Evolutionary conservation across 345 rosid genomes (phyloP).

Genomic region (Populus deltoides): DNA sequence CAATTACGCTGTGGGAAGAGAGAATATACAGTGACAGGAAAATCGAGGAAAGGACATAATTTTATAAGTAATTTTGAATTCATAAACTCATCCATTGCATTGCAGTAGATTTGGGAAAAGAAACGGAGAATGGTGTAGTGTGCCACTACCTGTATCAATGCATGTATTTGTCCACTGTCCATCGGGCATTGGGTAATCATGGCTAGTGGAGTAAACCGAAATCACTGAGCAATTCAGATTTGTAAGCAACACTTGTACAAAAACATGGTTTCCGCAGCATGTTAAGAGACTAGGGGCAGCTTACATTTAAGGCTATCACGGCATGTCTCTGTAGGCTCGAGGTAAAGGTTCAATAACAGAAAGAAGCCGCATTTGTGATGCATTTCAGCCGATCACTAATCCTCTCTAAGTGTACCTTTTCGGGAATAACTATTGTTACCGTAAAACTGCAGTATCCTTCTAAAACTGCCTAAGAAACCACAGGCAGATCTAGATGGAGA

Average conservation of each 20-base stretch:
- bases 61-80: too few species aligned
- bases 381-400: slow-evolving; percentile 1
- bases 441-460: slow-evolving; percentile 41
- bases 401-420: slow-evolving; percentile 20
- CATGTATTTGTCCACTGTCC: too few species aligned
- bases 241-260: not conserved
- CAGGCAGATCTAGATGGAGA: slow-evolving; percentile 26
- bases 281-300: not conserved
- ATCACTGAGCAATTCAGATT: slow-evolving; percentile 7
- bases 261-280: not conserved
- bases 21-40: too few species aligned
- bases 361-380: not conserved
- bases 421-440: slow-evolving; percentile 25
- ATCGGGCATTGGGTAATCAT: not conserved
- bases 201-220: not conserved
- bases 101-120: too few species aligned
- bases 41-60: too few species aligned
- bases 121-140: too few species aligned
- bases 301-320: not conserved
- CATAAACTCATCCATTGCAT: too few species aligned
- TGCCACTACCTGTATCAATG: too few species aligned
- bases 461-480: slow-evolving; percentile 31
- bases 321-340: not conserved
- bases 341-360: not conserved
- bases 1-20: too few species aligned